Evolutionary conservation across 1,284 basidiomycete genomes (phyloP).

Genomic region (Takashimella koratensis): DNA sequence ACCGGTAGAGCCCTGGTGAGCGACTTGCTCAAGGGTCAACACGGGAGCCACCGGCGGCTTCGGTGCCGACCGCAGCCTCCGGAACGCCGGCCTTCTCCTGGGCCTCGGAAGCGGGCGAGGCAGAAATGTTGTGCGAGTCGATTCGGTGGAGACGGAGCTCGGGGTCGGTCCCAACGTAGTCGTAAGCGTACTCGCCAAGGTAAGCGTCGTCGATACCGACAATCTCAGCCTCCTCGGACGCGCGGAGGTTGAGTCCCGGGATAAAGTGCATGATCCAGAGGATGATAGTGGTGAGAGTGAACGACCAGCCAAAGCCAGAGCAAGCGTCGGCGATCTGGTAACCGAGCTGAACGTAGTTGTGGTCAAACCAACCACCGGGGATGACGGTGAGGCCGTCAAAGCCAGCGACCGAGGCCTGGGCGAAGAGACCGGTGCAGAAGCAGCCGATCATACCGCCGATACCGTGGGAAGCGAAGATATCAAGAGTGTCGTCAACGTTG

Average conservation of each 20-base stretch:
- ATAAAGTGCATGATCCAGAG: constrained; percentile 91
- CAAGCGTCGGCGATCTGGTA: constrained; percentile 59
- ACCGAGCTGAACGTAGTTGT: constrained; percentile 65
- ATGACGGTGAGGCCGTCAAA: constrained; percentile 76
- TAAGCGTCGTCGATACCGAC: constrained; percentile 90
- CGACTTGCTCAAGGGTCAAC: constrained; percentile 18
- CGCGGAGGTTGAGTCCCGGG: constrained; percentile 75
- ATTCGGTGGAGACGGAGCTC: constrained; percentile 52
- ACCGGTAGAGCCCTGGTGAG: neutral
- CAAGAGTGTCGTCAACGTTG: constrained; percentile 65
- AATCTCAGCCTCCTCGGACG: constrained; percentile 78
- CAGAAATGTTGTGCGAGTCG: constrained; percentile 17
- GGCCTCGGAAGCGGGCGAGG: neutral
- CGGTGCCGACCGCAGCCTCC: constrained; percentile 14
- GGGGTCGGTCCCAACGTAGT: constrained; percentile 64
- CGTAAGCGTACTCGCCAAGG: constrained; percentile 92
- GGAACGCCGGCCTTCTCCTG: constrained; percentile 12
- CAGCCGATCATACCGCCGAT: constrained; percentile 80
- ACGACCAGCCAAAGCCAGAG: constrained; percentile 71
- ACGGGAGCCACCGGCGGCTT: constrained; percentile 22
- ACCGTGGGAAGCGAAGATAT: constrained; percentile 82
- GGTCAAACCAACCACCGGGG: constrained; percentile 86
- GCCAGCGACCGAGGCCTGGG: constrained; percentile 74
- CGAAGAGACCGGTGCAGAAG: constrained; percentile 71
- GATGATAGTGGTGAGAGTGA: constrained; percentile 79